phyloP scores from a whole-genome alignment of 805 yeast species.

The Saccharomycopsis sp. region DNA sequence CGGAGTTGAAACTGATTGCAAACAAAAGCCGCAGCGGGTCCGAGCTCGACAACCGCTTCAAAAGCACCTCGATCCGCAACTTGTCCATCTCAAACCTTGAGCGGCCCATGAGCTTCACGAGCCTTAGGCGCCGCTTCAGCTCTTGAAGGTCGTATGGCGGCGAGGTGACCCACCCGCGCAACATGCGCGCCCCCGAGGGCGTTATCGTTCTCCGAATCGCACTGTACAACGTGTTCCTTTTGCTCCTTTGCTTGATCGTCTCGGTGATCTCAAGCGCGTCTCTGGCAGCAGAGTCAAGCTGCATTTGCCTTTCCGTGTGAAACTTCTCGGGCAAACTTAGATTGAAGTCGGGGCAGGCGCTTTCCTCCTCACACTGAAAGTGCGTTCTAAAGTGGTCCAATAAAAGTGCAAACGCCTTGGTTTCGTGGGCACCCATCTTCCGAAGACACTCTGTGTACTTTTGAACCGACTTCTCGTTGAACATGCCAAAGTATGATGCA shows the following conservation, averaged over 20 bases:
- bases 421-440: slow-evolving; percentile 13
- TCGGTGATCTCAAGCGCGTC: slow-evolving; percentile 64
- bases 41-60: slow-evolving; percentile 27
- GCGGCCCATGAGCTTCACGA: slow-evolving; percentile 37
- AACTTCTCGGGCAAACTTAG: slow-evolving; percentile 61
- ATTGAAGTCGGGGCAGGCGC: too few relatives aligned
- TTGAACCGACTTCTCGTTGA: background rate
- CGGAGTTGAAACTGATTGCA: slow-evolving; percentile 18
- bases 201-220: slow-evolving; percentile 69
- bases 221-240: slow-evolving; percentile 63
- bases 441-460: too few relatives aligned
- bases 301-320: slow-evolving; percentile 45
- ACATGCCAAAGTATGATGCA: too few relatives aligned
- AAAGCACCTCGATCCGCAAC: background rate
- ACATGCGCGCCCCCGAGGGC: slow-evolving; percentile 68
- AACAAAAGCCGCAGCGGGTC: slow-evolving; percentile 57
- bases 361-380: slow-evolving; percentile 11
- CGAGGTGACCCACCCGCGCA: slow-evolving; percentile 72
- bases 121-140: slow-evolving; percentile 46
- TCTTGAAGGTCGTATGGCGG: slow-evolving; percentile 58
- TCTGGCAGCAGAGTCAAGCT: slow-evolving; percentile 72
- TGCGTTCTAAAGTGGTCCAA: slow-evolving; percentile 17
- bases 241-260: slow-evolving; percentile 47
- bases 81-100: slow-evolving; percentile 20
- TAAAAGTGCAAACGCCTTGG: background rate